phyloP scores from a whole-genome alignment of 2,329 filamentous ascomycete genomes.

The Alternaria arborescens region DNA sequence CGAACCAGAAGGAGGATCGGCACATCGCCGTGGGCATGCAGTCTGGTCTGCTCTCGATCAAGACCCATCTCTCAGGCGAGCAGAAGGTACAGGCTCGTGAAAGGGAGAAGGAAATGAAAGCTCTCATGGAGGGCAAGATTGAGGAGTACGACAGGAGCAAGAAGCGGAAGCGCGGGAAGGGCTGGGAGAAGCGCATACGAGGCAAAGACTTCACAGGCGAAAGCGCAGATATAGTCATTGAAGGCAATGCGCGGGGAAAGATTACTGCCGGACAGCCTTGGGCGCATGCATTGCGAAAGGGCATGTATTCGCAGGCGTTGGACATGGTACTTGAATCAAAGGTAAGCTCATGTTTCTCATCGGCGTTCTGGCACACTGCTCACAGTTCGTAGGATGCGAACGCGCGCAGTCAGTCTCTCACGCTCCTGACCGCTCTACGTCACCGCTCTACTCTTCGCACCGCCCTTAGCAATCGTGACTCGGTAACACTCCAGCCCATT shows the following conservation, averaged over 20 bases:
- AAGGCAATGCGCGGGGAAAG: conserved; percentile 72
- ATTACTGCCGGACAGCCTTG: conserved; percentile 74
- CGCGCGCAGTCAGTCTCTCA: conserved; percentile 64
- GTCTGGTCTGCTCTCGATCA: conserved; percentile 88
- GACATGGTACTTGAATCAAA: conserved; percentile 73
- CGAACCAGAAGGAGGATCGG: conserved; percentile 77
- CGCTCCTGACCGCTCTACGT: conserved; percentile 68
- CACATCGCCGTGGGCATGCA: conserved; percentile 96
- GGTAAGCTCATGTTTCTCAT: conserved; percentile 32
- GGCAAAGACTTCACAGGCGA: conserved; percentile 85
- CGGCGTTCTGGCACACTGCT: conserved; percentile 1
- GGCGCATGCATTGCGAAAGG: conserved; percentile 83
- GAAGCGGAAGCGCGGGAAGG: conserved; percentile 67
- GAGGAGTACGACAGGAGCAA: conserved; percentile 79
- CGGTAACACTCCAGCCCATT: conserved; percentile 80
- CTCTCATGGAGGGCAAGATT: conserved; percentile 78
- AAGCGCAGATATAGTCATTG: conserved; percentile 86
- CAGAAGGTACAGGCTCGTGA: conserved; percentile 80
- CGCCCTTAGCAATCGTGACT: conserved; percentile 81
- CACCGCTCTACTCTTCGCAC: conserved; percentile 16
- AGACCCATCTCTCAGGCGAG: conserved; percentile 84
- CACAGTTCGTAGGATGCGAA: conserved; percentile 35
- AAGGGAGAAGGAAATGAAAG: conserved; percentile 84
- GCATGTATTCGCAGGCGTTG: conserved; percentile 77
- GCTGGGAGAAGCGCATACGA: conserved; percentile 69